These are phyloP conservation scores for Phytophthora meadii DNA, from an alignment of 352 stramenopile species.

Conservation along the genomic window DNA sequence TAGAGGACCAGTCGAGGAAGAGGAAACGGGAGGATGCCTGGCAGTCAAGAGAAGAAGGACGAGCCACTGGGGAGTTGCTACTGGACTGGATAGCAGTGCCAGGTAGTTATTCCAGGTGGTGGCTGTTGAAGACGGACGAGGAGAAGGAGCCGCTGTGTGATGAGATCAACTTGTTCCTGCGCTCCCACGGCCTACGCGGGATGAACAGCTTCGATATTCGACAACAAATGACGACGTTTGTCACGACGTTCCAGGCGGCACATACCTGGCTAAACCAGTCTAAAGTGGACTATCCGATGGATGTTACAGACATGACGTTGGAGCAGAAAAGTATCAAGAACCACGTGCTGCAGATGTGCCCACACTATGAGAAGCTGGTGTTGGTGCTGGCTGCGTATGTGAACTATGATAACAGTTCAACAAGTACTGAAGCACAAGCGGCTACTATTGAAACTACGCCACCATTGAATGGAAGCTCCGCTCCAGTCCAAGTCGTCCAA, in stretches of 20 bases:
- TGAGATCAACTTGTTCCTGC: conserved; percentile 48
- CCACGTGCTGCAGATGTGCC: conserved; percentile 49
- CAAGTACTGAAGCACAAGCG: conserved; percentile 3
- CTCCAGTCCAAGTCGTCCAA: background rate
- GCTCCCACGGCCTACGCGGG: conserved; percentile 32
- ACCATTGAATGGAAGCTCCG: background rate
- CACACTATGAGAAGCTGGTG: conserved; percentile 47
- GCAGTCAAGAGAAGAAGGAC: conserved; percentile 15
- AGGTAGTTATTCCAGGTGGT: conserved; percentile 52
- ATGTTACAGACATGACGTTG: conserved; percentile 14
- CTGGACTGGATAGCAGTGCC: conserved; percentile 46
- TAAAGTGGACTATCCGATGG: conserved; percentile 28
- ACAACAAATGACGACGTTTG: conserved; percentile 35
- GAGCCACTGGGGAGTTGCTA: conserved; percentile 31
- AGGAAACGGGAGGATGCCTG: conserved; percentile 7
- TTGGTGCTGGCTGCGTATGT: conserved; percentile 39
- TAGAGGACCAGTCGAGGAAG: conserved; percentile 11
- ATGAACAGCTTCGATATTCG: conserved; percentile 36
- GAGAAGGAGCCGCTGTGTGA: conserved; percentile 42
- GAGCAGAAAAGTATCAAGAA: conserved; percentile 41
- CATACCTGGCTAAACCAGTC: conserved; percentile 43
- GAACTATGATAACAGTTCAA: conserved; percentile 27
- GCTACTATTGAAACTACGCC: background rate
- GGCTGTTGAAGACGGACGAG: conserved; percentile 21
- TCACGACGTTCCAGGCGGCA: conserved; percentile 46